A percentile compares a stretch with the other conserved stretches of the same genome.
These are phyloP conservation scores for Lotmaria passim DNA, from an alignment of 208 protist genomes.

Conservation along the genomic window DNA sequence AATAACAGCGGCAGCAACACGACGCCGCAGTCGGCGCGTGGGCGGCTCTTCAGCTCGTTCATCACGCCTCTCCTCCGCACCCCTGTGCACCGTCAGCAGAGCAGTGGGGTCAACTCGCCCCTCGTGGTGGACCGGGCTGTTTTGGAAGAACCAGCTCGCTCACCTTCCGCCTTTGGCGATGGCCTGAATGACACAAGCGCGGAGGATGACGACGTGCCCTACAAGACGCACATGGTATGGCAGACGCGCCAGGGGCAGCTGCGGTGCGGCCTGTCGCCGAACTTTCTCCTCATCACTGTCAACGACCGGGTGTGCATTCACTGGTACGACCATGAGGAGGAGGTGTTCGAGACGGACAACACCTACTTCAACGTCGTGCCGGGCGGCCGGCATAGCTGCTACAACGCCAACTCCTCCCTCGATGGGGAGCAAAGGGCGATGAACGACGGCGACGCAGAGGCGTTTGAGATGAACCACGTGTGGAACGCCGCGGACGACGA, in stretches of 20 bases:
- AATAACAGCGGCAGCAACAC: neutral
- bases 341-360: constrained; percentile 38
- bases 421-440: neutral
- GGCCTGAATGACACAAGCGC: neutral
- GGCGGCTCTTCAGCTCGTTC: neutral
- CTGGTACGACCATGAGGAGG: constrained; percentile 25
- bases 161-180: constrained; percentile 18
- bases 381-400: constrained; percentile 30
- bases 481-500: neutral
- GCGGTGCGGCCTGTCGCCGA: constrained; percentile 1
- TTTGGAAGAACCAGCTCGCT: constrained; percentile 20
- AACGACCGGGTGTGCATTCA: constrained; percentile 33
- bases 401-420: neutral
- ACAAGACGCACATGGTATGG: constrained; percentile 23
- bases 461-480: constrained; percentile 15
- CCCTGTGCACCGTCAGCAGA: constrained; percentile 6
- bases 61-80: constrained; percentile 19
- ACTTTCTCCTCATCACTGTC: constrained; percentile 17
- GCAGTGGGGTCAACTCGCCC: constrained; percentile 12
- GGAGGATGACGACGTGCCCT: neutral
- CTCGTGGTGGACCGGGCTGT: constrained; percentile 11
- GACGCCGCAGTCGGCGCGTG: neutral
- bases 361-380: constrained; percentile 32
- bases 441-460: neutral
- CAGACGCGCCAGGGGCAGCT: constrained; percentile 8